Conservation (phyloP, 345 rosid genomes). For the Citrus medica region DNA sequence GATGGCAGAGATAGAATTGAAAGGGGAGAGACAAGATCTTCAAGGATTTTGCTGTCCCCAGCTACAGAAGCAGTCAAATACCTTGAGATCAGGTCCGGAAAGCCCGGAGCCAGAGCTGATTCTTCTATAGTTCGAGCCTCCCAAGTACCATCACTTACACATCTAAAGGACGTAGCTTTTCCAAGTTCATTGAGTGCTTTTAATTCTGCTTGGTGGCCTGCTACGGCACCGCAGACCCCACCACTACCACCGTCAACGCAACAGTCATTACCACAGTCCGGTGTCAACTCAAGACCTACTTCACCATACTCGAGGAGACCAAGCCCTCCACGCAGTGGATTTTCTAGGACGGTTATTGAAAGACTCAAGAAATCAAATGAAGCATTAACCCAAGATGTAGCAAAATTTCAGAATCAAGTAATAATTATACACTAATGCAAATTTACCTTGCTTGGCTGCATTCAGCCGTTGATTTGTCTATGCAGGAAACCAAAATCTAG, state of each 20-base stretch:
- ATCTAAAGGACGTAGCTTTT: conserved; percentile 68
- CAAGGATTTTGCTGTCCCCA: conserved; percentile 58
- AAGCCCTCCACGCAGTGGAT: conserved; percentile 71
- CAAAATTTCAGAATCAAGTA: conserved; percentile 75
- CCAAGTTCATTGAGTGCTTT: conserved; percentile 67
- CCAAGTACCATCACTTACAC: conserved; percentile 64
- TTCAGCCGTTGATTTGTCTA: conserved; percentile 10
- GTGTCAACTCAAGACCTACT: conserved; percentile 46
- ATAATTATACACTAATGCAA: conserved; percentile 9
- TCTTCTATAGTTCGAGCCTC: conserved; percentile 59
- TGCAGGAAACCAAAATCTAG: neutral
- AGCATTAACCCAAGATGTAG: conserved; percentile 67
- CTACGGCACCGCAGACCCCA: conserved; percentile 14
- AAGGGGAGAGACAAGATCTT: conserved; percentile 43
- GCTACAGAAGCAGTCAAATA: conserved; percentile 70
- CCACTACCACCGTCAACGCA: conserved; percentile 9
- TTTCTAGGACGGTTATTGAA: conserved; percentile 70
- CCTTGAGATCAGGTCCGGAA: conserved; percentile 60
- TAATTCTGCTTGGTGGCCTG: conserved; percentile 64
- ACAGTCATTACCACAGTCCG: conserved; percentile 34
- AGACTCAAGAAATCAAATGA: conserved; percentile 87
- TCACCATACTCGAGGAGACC: conserved; percentile 65
- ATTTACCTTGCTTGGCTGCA: conserved; percentile 8
- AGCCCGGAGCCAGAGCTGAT: conserved; percentile 46
- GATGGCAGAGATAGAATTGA: conserved; percentile 54